Evolutionary conservation across 2,329 filamentous ascomycete species (phyloP).

Genomic region (Pseudocercospora macadamiae): DNA sequence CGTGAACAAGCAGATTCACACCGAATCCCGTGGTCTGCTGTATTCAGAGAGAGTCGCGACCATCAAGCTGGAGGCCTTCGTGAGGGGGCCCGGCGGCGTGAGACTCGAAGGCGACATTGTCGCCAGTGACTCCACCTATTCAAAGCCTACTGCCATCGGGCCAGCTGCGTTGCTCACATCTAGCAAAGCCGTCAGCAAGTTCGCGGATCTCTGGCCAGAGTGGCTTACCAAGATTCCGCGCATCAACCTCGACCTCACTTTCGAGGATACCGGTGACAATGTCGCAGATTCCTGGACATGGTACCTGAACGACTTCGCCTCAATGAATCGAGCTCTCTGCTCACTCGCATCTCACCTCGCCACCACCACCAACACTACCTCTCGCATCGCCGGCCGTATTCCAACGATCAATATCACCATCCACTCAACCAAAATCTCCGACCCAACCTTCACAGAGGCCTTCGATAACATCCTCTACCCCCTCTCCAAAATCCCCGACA

Average conservation of each 20-base stretch:
- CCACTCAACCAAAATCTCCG: not conserved
- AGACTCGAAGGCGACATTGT: not conserved
- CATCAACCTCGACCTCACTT: not conserved
- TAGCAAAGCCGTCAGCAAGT: not conserved
- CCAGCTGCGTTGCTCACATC: not conserved
- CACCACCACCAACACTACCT: not conserved
- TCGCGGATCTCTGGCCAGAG: not conserved
- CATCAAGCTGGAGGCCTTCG: not conserved
- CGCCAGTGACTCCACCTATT: not conserved
- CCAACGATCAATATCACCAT: not conserved
- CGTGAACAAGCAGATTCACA: not conserved
- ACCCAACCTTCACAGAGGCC: not conserved
- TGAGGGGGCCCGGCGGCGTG: not conserved
- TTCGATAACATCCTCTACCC: not conserved
- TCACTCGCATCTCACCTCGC: not conserved
- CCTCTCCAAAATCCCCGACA: not conserved
- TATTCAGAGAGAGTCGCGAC: not conserved
- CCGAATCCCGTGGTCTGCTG: not conserved
- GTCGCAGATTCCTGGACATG: not conserved
- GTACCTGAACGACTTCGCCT: not conserved
- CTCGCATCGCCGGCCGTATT: not conserved
- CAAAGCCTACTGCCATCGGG: not conserved
- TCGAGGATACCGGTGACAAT: not conserved
- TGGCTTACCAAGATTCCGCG: not conserved
- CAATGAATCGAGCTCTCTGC: not conserved